phyloP scores from a whole-genome alignment of 352 stramenopile genomes.

The Phytophthora melonis region DNA sequence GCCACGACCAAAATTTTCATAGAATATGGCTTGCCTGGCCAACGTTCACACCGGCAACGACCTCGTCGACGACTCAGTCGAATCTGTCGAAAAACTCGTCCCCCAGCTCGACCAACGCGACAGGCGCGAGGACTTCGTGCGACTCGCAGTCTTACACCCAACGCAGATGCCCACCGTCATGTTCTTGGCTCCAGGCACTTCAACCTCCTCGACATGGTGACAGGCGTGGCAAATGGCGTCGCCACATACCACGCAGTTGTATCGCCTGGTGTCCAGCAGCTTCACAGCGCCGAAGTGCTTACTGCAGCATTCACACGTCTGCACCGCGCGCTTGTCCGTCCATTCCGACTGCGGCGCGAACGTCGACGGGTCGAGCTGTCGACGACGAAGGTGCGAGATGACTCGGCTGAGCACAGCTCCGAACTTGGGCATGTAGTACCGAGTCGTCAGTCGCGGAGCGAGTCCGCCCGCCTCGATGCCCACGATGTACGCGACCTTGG shows the following conservation, averaged over 20 bases:
- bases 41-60: slow-evolving; percentile 17
- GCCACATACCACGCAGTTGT: slow-evolving; percentile 64
- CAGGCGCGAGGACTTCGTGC: slow-evolving; percentile 3
- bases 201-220: slow-evolving; percentile 43
- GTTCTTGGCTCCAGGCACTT: slow-evolving; percentile 40
- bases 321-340: slow-evolving; percentile 42
- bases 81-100: slow-evolving; percentile 28
- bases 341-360: slow-evolving; percentile 45
- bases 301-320: slow-evolving; percentile 52
- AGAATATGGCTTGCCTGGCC: not conserved
- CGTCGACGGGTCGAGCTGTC: slow-evolving; percentile 39
- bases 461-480: slow-evolving; percentile 52
- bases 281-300: slow-evolving; percentile 48
- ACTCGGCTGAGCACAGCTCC: slow-evolving; percentile 48
- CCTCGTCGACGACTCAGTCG: slow-evolving; percentile 27
- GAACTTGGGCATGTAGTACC: slow-evolving; percentile 52
- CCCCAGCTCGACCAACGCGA: slow-evolving; percentile 36
- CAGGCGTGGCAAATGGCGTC: slow-evolving; percentile 61
- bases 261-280: slow-evolving; percentile 37
- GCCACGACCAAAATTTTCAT: slow-evolving; percentile 2
- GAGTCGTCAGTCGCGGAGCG: slow-evolving; percentile 40
- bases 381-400: slow-evolving; percentile 38
- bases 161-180: slow-evolving; percentile 42
- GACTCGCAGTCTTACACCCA: slow-evolving; percentile 30
- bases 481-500: slow-evolving; percentile 52